Evolutionary conservation across 805 yeast genomes (phyloP), one percentile per base, ranked within the genome.

Genomic region (Wickerhamiella azyma): DNA sequence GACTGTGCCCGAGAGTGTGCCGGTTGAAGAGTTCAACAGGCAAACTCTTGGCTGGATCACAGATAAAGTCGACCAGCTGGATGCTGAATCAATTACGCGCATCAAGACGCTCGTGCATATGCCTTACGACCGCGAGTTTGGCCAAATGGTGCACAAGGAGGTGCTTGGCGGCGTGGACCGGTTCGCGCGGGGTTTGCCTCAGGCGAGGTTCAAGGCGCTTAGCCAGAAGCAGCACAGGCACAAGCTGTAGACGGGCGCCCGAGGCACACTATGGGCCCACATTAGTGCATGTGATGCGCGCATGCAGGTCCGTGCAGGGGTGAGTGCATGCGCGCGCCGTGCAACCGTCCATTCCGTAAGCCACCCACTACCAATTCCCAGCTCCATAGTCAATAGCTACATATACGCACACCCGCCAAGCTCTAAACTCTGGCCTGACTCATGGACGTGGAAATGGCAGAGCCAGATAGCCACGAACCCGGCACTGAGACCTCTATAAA

Each of bases 161-260:
- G 77, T 77, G 18, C 69, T 77, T 56, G 67, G 70, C 45, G 94
- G 94, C 1, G 69, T 83, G 48, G 68, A 70, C 45, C 74, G 74
- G 55, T 85, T 92, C 82, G 65, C 79, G 36, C 66, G 70, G 43
- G 88, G 89, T 36, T 69, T 72, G 48, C 94, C 95, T 0, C 92
- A 82, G 60, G 53, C 62, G 47, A 74, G 85, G 41, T 85, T 84
- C 59, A 62, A 62, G 32, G 69, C 69, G 54, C 60, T 84, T 55
- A 68, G 76, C 35, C 60, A 61, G 41, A 78, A 74, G 59, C 66
- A 70, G 47, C 68, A 76, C 43, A 72, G 71, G 57, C 86, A 81
- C 59, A 82, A 82, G 64, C 56, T 80, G 52, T 79, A 61, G 18
- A 26, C 10, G 5, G 4, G 29, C 29, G 4, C 29, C 4, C 9